Evolutionary conservation across 2,329 filamentous ascomycete genomes (phyloP), one percentile per base, ranked within the genome.

Genomic region (Exutisphaerella laricina): DNA sequence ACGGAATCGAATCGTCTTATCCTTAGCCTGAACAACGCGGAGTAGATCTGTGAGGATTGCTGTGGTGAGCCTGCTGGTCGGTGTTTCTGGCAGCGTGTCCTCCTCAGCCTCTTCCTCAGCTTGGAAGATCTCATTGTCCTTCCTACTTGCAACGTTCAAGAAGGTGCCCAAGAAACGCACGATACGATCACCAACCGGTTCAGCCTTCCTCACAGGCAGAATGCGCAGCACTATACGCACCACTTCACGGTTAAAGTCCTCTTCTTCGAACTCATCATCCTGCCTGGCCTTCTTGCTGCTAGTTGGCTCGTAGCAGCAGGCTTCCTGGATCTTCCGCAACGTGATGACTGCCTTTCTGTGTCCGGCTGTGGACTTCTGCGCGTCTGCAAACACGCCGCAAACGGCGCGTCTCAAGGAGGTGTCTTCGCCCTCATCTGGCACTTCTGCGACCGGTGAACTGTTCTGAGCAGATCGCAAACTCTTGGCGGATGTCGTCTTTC

Each of bases 91-190:
- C 63, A 89, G 77, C 41, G 79, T 76, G 22, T 78, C 48, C 32
- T 58, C 46, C 35, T 80, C 58, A 85, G 33, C 82, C 47, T 82
- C 77, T 23, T 83, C 80, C 31, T 81, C 73, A 45, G 55, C 39
- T 21, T 43, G 46, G 1, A 56, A 47, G 14, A 61, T 54, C 45
- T 60, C 58, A 17, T 54, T 59, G 72, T 75, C 75, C 60, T 79
- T 82, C 45, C 79, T 75, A 12, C 69, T 70, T 1, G 78, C 73
- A 59, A 88, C 78, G 51, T 81, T 81, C 56, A 98, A 68, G 64
- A 94, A 98, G 29, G 88, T 71, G n/a, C 86, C 88, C 49, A 94
- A 69, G 62, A 98, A 98, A 33, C 85, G 79, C 45, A 97, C 78
- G 12, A 85, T 77, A 57, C 86, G 82, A 63, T 97, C 90, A 17